phyloP scores from a whole-genome alignment of 2,329 filamentous ascomycete species.

The Coniochaeta pulveracea region DNA sequence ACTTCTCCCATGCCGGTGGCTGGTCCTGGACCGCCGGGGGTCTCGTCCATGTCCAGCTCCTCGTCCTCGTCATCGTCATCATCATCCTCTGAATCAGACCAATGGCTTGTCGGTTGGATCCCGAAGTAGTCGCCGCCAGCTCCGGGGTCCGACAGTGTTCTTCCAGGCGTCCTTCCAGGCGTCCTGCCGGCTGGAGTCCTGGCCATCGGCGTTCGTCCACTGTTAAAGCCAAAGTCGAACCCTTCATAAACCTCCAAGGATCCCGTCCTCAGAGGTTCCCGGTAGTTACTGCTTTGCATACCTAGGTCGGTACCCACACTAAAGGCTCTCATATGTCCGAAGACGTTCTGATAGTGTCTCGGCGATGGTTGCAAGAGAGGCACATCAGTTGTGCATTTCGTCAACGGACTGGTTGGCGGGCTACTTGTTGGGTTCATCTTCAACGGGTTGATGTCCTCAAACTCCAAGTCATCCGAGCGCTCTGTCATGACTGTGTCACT shows the following conservation, averaged over 20 bases:
- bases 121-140: neutral
- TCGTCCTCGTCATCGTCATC: neutral
- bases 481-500: no score
- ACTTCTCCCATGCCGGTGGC: neutral
- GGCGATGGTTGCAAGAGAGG: no score
- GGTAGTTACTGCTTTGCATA: no score
- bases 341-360: no score
- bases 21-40: neutral
- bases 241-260: slow-evolving; percentile 1
- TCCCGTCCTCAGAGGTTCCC: no score
- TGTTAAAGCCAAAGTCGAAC: slow-evolving; percentile 3
- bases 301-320: no score
- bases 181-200: neutral
- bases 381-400: no score
- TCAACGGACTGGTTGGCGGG: no score
- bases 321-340: no score
- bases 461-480: no score
- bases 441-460: no score
- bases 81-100: neutral
- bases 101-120: neutral
- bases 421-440: no score
- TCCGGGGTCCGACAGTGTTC: neutral
- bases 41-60: neutral
- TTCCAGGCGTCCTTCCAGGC: neutral
- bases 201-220: neutral